Evolutionary conservation across 116 monocot genomes (phyloP).

Genomic region (Phalaenopsis hybrid): DNA sequence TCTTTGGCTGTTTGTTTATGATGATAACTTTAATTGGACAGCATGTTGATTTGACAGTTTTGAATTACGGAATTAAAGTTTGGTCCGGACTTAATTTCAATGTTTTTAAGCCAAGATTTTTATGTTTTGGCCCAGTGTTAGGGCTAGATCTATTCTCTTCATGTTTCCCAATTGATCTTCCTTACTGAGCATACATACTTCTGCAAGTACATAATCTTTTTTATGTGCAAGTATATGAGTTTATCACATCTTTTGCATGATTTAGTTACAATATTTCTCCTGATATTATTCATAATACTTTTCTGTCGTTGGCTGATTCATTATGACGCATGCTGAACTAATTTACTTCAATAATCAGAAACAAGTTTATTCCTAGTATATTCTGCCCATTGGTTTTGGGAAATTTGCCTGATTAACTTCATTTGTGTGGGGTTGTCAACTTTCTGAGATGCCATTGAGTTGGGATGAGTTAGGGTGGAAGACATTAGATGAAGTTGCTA

Average conservation of each 20-base stretch:
- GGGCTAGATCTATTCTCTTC: not conserved
- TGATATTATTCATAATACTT: not conserved
- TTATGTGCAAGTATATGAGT: not conserved
- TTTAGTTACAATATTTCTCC: not conserved
- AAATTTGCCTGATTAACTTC: not conserved
- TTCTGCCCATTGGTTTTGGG: not conserved
- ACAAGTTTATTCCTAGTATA: not conserved
- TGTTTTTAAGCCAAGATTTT: not conserved
- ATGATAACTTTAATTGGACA: not conserved
- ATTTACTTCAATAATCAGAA: not conserved
- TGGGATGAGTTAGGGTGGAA: not conserved
- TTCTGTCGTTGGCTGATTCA: not conserved
- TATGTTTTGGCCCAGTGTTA: not conserved
- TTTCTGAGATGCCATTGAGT: not conserved
- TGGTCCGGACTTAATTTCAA: not conserved
- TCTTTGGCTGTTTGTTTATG: not conserved
- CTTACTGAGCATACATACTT: not conserved
- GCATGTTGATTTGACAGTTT: not conserved
- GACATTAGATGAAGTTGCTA: not conserved
- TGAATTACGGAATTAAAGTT: not conserved
- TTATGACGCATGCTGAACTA: not conserved
- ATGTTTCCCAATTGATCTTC: not conserved
- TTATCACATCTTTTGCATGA: not conserved
- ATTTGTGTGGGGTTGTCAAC: not conserved
- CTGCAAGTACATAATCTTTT: not conserved